Evolutionary conservation across 108 stramenopile genomes (phyloP).

Genomic region (Conticribra weissflogii): DNA sequence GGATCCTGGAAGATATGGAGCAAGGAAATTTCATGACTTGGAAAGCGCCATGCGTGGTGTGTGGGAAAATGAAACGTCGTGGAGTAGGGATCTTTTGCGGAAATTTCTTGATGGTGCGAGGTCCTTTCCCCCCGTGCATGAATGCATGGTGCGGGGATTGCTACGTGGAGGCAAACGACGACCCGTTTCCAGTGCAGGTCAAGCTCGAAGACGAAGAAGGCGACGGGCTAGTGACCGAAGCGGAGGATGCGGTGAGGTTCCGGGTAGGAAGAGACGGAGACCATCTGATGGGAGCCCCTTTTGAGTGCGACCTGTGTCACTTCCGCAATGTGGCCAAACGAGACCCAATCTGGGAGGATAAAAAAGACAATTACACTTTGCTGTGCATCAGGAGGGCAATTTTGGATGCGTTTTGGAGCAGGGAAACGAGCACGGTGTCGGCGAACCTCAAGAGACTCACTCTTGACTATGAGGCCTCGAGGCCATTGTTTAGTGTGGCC

Average conservation of each 20-base stretch:
- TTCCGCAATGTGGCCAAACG: conserved; percentile 40
- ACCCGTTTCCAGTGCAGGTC: conserved; percentile 19
- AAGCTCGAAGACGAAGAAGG: conserved; percentile 16
- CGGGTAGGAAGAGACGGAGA: conserved; percentile 35
- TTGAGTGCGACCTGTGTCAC: conserved; percentile 61
- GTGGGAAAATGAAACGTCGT: conserved; percentile 21
- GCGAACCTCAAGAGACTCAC: not conserved
- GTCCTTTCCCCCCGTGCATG: conserved; percentile 30
- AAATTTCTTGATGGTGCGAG: conserved; percentile 45
- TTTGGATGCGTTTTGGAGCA: conserved; percentile 54
- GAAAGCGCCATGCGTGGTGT: conserved; percentile 36
- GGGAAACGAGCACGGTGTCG: conserved; percentile 43
- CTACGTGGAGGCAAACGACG: conserved; percentile 5
- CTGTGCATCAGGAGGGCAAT: conserved; percentile 31
- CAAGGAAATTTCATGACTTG: conserved; percentile 50
- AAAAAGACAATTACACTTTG: not conserved
- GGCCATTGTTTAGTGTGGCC: not conserved
- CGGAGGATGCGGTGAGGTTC: not conserved
- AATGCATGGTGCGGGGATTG: conserved; percentile 46
- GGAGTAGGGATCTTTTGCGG: conserved; percentile 48
- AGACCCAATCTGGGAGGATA: conserved; percentile 8
- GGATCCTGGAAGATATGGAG: conserved; percentile 21
- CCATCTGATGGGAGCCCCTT: conserved; percentile 38
- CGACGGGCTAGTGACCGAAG: not conserved
- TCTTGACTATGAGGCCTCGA: not conserved